These are phyloP conservation scores for Mycena chlorophos DNA, from an alignment of 768 basidiomycete species.

Conservation along the genomic window DNA sequence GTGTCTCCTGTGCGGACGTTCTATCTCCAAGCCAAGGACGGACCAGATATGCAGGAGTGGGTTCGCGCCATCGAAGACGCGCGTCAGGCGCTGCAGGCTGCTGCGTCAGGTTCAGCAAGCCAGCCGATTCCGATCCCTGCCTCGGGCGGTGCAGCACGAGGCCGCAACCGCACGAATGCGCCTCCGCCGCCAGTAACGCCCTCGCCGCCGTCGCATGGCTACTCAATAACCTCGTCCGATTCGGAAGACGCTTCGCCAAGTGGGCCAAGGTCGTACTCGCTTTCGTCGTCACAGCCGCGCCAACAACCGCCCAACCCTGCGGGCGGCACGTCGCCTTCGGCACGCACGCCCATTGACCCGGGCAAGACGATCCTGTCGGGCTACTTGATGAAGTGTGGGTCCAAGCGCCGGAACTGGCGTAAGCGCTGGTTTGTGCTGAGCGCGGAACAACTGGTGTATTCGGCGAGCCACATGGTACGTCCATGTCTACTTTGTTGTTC, in stretches of 20 bases:
- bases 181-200: slow-evolving; percentile 42
- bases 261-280: slow-evolving; percentile 41
- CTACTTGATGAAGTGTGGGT: slow-evolving; percentile 96
- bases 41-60: slow-evolving; percentile 80
- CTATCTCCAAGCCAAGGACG: slow-evolving; percentile 79
- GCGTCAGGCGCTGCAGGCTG: slow-evolving; percentile 61
- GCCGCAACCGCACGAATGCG: slow-evolving; percentile 27
- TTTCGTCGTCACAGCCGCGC: slow-evolving; percentile 44
- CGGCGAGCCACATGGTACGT: slow-evolving; percentile 92
- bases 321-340: slow-evolving; percentile 38
- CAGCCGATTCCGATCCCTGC: slow-evolving; percentile 57
- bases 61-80: slow-evolving; percentile 79
- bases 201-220: slow-evolving; percentile 49
- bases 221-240: slow-evolving; percentile 72
- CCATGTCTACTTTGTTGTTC: slow-evolving; percentile 5
- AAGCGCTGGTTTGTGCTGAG: slow-evolving; percentile 98
- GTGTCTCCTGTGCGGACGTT: slow-evolving; percentile 89
- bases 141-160: no score
- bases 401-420: slow-evolving; percentile 90
- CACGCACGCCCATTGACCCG: slow-evolving; percentile 46
- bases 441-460: slow-evolving; percentile 84
- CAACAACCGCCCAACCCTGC: slow-evolving; percentile 29
- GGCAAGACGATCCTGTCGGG: slow-evolving; percentile 84
- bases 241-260: slow-evolving; percentile 69
- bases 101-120: slow-evolving; percentile 56